A percentile compares a stretch with the other conserved stretches of the same genome.
phyloP scores from a whole-genome alignment of 768 basidiomycete species.

The Phanerochaete sordida region DNA sequence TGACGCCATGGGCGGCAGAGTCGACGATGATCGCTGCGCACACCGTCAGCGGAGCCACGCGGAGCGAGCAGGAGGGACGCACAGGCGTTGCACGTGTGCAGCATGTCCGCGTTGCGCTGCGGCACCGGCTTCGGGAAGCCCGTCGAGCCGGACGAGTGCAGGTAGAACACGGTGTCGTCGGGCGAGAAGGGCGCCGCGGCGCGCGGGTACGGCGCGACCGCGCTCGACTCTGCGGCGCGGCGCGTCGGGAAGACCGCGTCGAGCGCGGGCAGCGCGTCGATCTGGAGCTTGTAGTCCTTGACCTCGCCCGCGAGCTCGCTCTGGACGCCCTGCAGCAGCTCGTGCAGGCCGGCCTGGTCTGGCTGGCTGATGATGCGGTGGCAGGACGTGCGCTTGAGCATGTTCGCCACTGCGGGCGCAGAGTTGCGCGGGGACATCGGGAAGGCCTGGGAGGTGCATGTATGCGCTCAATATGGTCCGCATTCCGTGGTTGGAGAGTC shows the following conservation, averaged over 20 bases:
- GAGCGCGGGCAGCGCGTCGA: conserved; percentile 10
- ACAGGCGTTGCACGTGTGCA: too few species aligned
- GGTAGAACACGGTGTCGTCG: conserved; percentile 8
- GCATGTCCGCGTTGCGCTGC: not conserved
- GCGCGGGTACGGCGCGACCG: too few species aligned
- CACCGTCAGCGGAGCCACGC: too few species aligned
- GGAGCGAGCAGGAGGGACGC: too few species aligned
- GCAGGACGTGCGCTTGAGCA: conserved; percentile 13
- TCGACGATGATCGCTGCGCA: too few species aligned
- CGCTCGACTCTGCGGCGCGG: too few species aligned
- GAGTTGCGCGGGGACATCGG: conserved; percentile 13
- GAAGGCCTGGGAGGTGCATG: conserved; percentile 6
- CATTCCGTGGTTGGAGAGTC: not conserved
- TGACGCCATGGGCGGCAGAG: not conserved
- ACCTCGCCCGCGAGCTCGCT: not conserved
- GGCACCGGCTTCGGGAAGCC: conserved; percentile 25
- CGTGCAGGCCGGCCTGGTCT: not conserved
- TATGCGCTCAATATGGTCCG: not conserved
- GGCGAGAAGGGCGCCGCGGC: too few species aligned
- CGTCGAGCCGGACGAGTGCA: not conserved
- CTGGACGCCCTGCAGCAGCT: not conserved
- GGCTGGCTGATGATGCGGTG: conserved; percentile 11
- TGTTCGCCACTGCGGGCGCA: conserved; percentile 1
- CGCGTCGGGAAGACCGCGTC: conserved; percentile 14
- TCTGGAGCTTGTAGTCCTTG: not conserved